Conservation (phyloP, 2,329 filamentous ascomycete species). For the Epichloe glyceriae region DNA sequence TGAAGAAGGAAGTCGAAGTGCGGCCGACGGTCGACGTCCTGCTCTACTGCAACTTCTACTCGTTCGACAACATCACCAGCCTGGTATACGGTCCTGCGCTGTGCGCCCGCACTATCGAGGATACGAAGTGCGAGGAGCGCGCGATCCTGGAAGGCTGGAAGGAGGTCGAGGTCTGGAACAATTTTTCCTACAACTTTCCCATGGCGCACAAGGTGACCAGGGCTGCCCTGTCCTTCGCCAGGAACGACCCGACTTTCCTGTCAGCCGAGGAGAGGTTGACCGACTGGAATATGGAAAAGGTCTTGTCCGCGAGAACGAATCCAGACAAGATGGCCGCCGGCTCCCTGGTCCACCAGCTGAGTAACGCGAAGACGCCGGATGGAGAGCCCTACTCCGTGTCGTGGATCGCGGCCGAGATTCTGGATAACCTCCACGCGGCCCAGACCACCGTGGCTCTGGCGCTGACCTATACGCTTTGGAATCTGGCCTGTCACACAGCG, state of each 20-base stretch:
- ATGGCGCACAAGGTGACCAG: background rate
- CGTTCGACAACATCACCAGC: conserved; percentile 5
- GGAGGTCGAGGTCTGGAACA: conserved; percentile 5
- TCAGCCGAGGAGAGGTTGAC: conserved; percentile 3
- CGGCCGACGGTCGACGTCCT: background rate
- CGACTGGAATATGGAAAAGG: conserved; percentile 2
- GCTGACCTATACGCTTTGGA: conserved; percentile 4
- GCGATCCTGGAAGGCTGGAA: conserved; percentile 1
- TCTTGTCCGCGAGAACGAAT: background rate
- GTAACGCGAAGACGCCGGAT: conserved; percentile 1
- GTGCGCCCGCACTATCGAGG: conserved; percentile 2
- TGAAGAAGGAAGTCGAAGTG: background rate
- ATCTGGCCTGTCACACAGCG: background rate
- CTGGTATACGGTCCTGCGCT: conserved; percentile 1
- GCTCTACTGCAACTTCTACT: conserved; percentile 4
- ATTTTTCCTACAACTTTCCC: conserved; percentile 1
- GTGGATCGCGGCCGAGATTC: conserved; percentile 3
- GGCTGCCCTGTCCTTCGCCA: background rate
- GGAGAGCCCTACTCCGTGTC: background rate
- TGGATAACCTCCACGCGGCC: conserved; percentile 5
- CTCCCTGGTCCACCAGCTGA: conserved; percentile 2
- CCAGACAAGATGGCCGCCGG: background rate
- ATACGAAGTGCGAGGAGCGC: conserved; percentile 1
- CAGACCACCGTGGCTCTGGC: conserved; percentile 4
- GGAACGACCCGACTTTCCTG: background rate